Evolutionary conservation across 148 eudicot genomes (phyloP).

Genomic region (Chenopodium suecicum): DNA sequence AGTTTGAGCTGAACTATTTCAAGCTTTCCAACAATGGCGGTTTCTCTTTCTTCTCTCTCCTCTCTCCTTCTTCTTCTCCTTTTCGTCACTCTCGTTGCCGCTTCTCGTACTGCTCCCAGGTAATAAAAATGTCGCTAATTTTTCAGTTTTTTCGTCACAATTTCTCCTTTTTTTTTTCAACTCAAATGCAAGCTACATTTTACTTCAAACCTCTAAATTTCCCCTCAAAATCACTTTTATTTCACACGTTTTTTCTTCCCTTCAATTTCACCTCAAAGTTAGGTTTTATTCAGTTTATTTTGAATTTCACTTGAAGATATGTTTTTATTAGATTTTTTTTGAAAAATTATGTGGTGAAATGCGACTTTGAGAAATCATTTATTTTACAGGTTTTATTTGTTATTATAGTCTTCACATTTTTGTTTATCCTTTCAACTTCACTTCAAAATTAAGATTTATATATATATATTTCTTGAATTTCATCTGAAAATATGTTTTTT

Average conservation of each 20-base stretch:
- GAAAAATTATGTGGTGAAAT: too few species aligned
- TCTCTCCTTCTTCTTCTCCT: conserved; percentile 28
- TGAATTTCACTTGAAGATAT: not conserved
- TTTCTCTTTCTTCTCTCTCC: conserved; percentile 10
- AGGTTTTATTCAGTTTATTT: not conserved
- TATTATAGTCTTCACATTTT: not conserved
- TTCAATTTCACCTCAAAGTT: not conserved
- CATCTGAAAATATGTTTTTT: not conserved
- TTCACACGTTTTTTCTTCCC: too few species aligned
- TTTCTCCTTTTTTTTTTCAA: not conserved
- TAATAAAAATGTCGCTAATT: not conserved
- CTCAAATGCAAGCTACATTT: not conserved
- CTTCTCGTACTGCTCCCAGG: conserved; percentile 20
- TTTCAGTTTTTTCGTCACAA: not conserved
- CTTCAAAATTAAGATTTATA: too few species aligned
- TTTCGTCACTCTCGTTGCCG: conserved; percentile 3
- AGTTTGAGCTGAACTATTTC: not conserved
- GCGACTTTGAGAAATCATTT: too few species aligned
- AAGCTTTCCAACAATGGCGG: conserved; percentile 30
- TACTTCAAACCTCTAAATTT: not conserved
- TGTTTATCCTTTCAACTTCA: not conserved
- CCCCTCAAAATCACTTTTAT: not conserved
- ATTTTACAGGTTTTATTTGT: too few species aligned
- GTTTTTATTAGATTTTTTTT: too few species aligned
- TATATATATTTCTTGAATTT: too few species aligned